These are phyloP conservation scores for Lentinula detonsa DNA, from an alignment of 768 basidiomycete species.

Conservation along the genomic window DNA sequence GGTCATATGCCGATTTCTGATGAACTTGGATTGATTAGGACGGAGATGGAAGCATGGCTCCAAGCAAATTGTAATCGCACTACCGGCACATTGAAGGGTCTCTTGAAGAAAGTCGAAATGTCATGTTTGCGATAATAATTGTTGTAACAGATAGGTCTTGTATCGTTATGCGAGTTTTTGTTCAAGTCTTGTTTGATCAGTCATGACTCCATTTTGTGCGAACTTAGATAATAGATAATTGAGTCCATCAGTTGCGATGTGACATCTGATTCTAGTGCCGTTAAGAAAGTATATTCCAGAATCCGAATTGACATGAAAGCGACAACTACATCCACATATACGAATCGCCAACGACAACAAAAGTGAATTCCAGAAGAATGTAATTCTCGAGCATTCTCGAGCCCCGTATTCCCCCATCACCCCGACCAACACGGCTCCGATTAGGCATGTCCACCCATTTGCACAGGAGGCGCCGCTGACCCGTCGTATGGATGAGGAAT, in stretches of 20 bases:
- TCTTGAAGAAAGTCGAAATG: slow-evolving; percentile 78
- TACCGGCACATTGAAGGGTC: slow-evolving; percentile 71
- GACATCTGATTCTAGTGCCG: too few relatives aligned
- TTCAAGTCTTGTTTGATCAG: too few relatives aligned
- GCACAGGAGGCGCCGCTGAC: slow-evolving; percentile 61
- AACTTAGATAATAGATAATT: too few relatives aligned
- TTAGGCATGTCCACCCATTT: slow-evolving; percentile 75
- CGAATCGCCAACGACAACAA: not conserved
- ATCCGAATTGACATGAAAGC: slow-evolving; percentile 12
- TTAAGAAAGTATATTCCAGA: slow-evolving; percentile 23
- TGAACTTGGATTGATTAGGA: slow-evolving; percentile 57
- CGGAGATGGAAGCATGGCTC: slow-evolving; percentile 86
- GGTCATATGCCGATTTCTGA: slow-evolving; percentile 66
- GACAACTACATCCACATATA: not conserved
- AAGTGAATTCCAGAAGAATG: not conserved
- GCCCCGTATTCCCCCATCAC: not conserved
- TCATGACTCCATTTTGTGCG: too few relatives aligned
- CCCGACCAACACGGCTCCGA: slow-evolving; percentile 4
- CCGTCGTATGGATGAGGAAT: slow-evolving; percentile 70
- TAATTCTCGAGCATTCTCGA: too few relatives aligned
- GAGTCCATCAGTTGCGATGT: too few relatives aligned
- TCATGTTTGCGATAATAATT: slow-evolving; percentile 24
- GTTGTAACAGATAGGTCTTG: not conserved
- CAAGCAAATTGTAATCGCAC: slow-evolving; percentile 82
- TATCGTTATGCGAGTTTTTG: not conserved